These are phyloP conservation scores for Auxenochlorella pyrenoidosa DNA, from an alignment of 139 green algal species.

Conservation along the genomic window DNA sequence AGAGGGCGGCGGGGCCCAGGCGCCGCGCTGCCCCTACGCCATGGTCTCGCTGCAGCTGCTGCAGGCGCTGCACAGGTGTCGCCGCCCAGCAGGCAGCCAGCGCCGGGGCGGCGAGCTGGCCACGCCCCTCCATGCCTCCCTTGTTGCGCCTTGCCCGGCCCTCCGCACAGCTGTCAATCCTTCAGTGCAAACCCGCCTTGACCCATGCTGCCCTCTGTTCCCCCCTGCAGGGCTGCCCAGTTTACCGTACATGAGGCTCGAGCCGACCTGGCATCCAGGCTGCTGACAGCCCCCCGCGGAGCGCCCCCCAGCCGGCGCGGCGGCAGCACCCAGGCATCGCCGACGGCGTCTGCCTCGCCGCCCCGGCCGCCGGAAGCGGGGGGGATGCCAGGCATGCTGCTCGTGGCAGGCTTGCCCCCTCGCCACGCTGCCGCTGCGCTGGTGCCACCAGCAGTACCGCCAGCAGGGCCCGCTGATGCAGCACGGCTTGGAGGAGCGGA, in stretches of 20 bases:
- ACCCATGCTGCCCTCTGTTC: no score
- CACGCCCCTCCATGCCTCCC: no score
- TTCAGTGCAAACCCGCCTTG: no score
- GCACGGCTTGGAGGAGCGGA: background rate
- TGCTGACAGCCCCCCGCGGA: background rate
- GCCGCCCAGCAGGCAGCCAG: no score
- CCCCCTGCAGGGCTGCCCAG: background rate
- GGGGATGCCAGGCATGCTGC: background rate
- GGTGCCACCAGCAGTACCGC: background rate
- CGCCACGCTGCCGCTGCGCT: background rate
- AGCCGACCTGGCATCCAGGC: background rate
- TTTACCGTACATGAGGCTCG: background rate
- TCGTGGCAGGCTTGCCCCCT: background rate
- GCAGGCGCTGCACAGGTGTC: constrained; percentile 12
- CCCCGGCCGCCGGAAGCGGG: background rate
- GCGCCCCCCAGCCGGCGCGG: background rate
- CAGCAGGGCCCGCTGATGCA: no score
- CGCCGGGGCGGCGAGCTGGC: no score
- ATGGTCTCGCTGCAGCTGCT: background rate
- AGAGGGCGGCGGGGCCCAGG: background rate
- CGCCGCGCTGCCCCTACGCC: background rate
- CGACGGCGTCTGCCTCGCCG: background rate
- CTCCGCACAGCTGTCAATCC: no score
- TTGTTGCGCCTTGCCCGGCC: no score
- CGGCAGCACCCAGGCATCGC: background rate